Percentiles rank a stretch among this genome's conserved stretches.
phyloP scores from a whole-genome alignment of 108 stramenopile genomes.

The Cyclotella sp. region DNA sequence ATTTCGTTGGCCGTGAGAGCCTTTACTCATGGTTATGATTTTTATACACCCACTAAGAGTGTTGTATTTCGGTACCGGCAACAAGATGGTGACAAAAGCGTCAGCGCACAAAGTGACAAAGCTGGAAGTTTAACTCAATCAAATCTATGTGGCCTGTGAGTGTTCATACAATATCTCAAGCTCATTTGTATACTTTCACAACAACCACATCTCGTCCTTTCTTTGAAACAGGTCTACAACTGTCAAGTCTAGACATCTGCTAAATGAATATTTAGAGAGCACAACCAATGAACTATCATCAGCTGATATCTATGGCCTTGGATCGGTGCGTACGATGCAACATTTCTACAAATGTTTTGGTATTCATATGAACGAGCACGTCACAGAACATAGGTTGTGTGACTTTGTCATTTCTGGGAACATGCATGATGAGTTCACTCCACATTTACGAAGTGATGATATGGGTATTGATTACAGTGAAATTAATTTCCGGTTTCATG shows the following conservation, averaged over 20 bases:
- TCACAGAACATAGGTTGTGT: conserved; percentile 59
- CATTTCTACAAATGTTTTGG: conserved; percentile 63
- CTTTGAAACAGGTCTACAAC: not conserved
- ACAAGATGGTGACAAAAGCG: conserved; percentile 17
- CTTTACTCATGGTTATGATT: conserved; percentile 80
- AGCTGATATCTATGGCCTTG: conserved; percentile 53
- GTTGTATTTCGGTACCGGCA: conserved; percentile 67
- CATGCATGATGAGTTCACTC: conserved; percentile 55
- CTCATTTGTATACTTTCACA: not conserved
- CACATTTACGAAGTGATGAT: conserved; percentile 51
- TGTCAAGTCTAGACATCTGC: not conserved
- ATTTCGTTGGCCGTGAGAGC: conserved; percentile 67
- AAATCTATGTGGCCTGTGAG: conserved; percentile 7
- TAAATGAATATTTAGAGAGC: not conserved
- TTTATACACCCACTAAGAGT: conserved; percentile 65
- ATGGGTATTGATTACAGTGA: conserved; percentile 70
- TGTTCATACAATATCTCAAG: not conserved
- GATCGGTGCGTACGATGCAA: conserved; percentile 43
- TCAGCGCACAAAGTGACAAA: not conserved
- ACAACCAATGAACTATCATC: not conserved
- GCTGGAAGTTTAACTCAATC: not conserved
- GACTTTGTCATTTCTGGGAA: conserved; percentile 54
- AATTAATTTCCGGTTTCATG: conserved; percentile 58
- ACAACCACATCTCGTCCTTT: not conserved
- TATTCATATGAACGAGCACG: conserved; percentile 51